These are phyloP conservation scores for Spinellus fusiger DNA, from an alignment of 192 early-diverging fungal genomes.

Conservation along the genomic window DNA sequence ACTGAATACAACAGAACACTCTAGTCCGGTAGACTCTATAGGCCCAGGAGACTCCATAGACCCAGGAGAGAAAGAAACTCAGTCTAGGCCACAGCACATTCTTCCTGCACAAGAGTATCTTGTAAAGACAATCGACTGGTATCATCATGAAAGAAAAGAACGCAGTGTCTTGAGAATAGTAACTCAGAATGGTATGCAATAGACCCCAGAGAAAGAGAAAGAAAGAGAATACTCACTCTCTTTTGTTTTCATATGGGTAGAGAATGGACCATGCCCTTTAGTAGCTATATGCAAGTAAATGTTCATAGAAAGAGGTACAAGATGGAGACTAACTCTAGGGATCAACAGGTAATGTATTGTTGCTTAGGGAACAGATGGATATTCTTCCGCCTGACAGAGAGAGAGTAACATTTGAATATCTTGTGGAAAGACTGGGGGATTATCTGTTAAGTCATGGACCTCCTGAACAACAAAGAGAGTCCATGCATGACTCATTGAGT, in stretches of 20 bases:
- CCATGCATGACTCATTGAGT: not conserved
- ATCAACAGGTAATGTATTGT: conserved; percentile 66
- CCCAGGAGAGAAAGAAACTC: too few species aligned
- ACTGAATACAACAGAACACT: too few species aligned
- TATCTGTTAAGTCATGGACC: conserved; percentile 49
- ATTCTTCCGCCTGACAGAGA: conserved; percentile 47
- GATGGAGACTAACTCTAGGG: not conserved
- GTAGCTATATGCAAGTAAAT: conserved; percentile 54
- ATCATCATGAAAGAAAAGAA: conserved; percentile 40
- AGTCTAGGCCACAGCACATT: too few species aligned
- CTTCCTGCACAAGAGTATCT: conserved; percentile 47
- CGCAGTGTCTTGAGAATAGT: conserved; percentile 61
- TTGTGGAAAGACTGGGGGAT: conserved; percentile 73
- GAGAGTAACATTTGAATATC: conserved; percentile 57
- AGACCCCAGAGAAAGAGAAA: not conserved
- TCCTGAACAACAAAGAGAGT: conserved; percentile 14
- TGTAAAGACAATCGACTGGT: conserved; percentile 69
- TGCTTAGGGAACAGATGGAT: conserved; percentile 62
- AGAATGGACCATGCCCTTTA: conserved; percentile 90
- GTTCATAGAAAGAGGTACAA: not conserved
- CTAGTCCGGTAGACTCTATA: too few species aligned
- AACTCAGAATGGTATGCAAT: conserved; percentile 70
- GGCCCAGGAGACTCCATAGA: too few species aligned
- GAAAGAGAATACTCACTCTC: not conserved
- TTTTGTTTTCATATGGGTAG: conserved; percentile 19